Evolutionary conservation across 2,329 filamentous ascomycete species (phyloP), one percentile per base, ranked within the genome.

Genomic region (Colletotrichum chlorophyti): DNA sequence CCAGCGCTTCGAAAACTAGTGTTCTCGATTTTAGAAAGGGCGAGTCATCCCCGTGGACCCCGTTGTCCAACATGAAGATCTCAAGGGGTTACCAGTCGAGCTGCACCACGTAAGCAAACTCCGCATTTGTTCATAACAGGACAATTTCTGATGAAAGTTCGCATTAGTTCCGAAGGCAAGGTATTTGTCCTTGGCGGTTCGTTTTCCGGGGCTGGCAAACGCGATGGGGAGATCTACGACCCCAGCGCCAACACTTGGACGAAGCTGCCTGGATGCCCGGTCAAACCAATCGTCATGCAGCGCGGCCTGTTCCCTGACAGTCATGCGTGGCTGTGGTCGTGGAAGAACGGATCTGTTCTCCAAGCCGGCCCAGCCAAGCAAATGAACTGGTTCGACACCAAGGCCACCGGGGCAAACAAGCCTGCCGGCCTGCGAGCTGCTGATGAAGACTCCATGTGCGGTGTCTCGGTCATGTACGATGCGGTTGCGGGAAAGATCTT

Each of bases 171-270:
- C 0, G 76, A 83, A 55, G 83, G 83, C 4, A 71, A 76, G 0
- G 75, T 85, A 15, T 87, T 87, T 66, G 77, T 75, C 5, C 85
- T 87, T 37, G 84, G 84, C 14, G 84, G 84, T 5, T 83, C 80
- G 0, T 74, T 68, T 62, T 79, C 74, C n/a, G 84, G 83, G 24
- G 40, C 61, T 6, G 77, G 73, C 0, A 52, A 62, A 4, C 86
- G 86, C 69, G 77, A 83, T 50, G 84, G 81, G 29, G 84, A 87
- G 63, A 67, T 84, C 15, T 85, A 78, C 65, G 69, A 81, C 52
- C 74, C 79, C 1, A 65, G 58, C 2, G 63, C 69, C 3, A 76
- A 81, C 27, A 68, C 67, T 3, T 87, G 83, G 83, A 76, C 71
- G 0, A 63, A 70, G 21, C 65, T 84, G 0, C 62, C 71, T 1